Evolutionary conservation across 2,329 filamentous ascomycete species (phyloP).

Genomic region (Aspergillus alliaceus): DNA sequence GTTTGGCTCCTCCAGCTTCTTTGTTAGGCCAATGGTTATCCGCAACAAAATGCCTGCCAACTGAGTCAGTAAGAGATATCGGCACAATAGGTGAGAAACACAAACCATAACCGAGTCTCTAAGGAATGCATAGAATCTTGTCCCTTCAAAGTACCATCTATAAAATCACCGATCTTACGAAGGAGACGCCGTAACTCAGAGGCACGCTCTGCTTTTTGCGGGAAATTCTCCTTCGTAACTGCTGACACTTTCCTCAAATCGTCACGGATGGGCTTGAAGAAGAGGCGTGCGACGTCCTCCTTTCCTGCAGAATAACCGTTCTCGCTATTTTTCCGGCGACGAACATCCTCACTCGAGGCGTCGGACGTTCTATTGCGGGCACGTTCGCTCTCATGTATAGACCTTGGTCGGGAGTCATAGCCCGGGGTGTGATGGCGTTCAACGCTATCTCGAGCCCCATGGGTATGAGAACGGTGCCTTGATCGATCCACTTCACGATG

Average conservation of each 20-base stretch:
- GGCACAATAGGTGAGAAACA: conserved; percentile 1
- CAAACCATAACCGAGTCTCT: conserved; percentile 48
- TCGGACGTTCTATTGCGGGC: conserved; percentile 34
- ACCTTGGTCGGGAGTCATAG: conserved; percentile 38
- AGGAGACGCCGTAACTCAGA: conserved; percentile 45
- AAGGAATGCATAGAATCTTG: conserved; percentile 41
- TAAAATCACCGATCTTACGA: conserved; percentile 48
- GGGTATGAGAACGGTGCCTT: conserved; percentile 42
- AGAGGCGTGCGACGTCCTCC: conserved; percentile 42
- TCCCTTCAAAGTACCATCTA: conserved; percentile 39
- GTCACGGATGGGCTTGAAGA: conserved; percentile 49
- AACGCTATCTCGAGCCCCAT: conserved; percentile 41
- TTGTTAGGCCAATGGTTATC: conserved; percentile 49
- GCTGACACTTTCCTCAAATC: conserved; percentile 44
- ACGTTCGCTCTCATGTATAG: conserved; percentile 34
- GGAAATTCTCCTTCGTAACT: conserved; percentile 48
- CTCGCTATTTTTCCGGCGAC: conserved; percentile 38
- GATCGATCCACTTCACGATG: conserved; percentile 44
- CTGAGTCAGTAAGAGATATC: conserved; percentile 21
- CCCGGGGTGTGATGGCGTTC: conserved; percentile 46
- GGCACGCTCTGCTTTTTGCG: conserved; percentile 45
- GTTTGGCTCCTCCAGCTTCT: conserved; percentile 36
- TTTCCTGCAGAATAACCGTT: conserved; percentile 32
- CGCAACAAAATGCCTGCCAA: conserved; percentile 45
- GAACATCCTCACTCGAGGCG: conserved; percentile 34